Evolutionary conservation across 2,329 filamentous ascomycete species (phyloP).

Genomic region (Fusarium newnesense): DNA sequence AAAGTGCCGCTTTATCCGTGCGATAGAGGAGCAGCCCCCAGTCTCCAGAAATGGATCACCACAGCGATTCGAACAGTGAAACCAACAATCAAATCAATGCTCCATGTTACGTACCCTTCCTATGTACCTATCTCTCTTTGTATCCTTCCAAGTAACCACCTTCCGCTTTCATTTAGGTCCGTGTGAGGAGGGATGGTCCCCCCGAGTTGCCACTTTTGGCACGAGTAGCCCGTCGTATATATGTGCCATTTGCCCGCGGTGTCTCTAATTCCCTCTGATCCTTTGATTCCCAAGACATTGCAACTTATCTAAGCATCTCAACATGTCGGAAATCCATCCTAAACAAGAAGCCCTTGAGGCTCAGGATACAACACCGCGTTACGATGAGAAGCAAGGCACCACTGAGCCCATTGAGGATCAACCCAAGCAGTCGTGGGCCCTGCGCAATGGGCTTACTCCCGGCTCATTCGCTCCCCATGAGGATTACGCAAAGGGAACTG

Average conservation of each 20-base stretch:
- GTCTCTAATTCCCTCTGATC: background rate
- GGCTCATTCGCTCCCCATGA: conserved; percentile 38
- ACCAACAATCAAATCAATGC: background rate
- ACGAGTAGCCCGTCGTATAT: background rate
- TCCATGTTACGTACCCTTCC: conserved; percentile 14
- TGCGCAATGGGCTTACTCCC: conserved; percentile 43
- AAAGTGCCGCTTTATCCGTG: conserved; percentile 36
- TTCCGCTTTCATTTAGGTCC: conserved; percentile 29
- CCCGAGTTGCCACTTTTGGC: conserved; percentile 3
- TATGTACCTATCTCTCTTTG: conserved; percentile 3
- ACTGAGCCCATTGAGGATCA: conserved; percentile 3
- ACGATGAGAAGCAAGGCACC: conserved; percentile 35
- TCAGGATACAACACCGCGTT: conserved; percentile 14
- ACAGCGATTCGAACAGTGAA: conserved; percentile 9
- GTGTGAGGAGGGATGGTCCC: background rate
- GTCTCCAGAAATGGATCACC: conserved; percentile 1
- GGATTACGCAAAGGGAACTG: conserved; percentile 33
- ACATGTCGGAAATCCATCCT: conserved; percentile 32
- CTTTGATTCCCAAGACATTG: background rate
- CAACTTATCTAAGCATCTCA: background rate
- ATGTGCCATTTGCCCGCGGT: conserved; percentile 11
- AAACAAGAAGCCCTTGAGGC: conserved; percentile 33
- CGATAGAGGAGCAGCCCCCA: conserved; percentile 3
- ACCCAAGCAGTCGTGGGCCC: conserved; percentile 36
- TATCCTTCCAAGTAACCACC: conserved; percentile 15